Evolutionary conservation across 1,139 yeast species (phyloP), one percentile per base, ranked within the genome.

Genomic region (Trichomonascaceae sp.): DNA sequence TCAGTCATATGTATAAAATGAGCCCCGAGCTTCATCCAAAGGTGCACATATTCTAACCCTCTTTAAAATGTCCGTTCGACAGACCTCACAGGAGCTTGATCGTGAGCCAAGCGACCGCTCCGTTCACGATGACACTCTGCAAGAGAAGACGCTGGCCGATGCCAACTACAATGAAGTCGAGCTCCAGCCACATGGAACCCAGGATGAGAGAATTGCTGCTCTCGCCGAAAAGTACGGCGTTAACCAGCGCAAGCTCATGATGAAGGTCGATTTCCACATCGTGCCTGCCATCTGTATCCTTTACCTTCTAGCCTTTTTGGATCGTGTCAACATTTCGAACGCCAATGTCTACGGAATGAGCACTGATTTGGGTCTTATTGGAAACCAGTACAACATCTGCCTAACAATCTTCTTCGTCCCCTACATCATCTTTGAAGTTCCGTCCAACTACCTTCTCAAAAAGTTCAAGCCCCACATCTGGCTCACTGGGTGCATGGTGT

Each of bases 251-350:
- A 66, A 59, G 45, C 59, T 78, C 34, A 71, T 73, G 73, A 59
- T 69, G 64, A 77, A 76, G 46, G 61, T 75, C 27, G 87, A 77
- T 47, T 35, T 71, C 4, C 69, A 76, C 39, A 76, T 77, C 30
- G 73, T 77, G 20, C 82, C 84, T 3, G 76, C 84, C 23, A 74
- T 77, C 45, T 74, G 82, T 52, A 54, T 76, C 29, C 62, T 78
- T 30, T 77, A 78, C 47, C 70, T 78, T 47, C 63, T 77, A 43
- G 72, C 82, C 1, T 78, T 77, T 45, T 60, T 77, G 50, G 87
- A 77, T 51, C 63, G 85, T 50, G 82, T 76, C 34, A 78, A 77
- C 51, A 76, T 78, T 38, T 73, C 84, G 27, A 78, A 78, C 50
- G 89, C 89, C 16, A 71, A 71, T 27, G 65, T 76, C 38, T 76